phyloP scores from a whole-genome alignment of 257 asterid species.

The Nicotiana knightiana region DNA sequence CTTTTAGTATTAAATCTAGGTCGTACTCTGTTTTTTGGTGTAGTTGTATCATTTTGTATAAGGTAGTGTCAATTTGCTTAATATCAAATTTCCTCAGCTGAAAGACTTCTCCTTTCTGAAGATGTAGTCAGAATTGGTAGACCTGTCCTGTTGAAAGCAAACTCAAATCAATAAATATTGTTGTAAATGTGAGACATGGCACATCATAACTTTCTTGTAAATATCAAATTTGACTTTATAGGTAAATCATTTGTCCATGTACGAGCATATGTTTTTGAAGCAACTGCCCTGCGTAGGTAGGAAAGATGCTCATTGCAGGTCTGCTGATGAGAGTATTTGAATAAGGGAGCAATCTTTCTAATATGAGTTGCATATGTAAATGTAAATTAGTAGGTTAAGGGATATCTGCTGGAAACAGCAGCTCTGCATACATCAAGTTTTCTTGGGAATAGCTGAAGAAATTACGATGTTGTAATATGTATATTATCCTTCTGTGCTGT shows the following conservation, averaged over 20 bases:
- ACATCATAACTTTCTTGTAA: neutral
- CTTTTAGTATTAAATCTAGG: neutral
- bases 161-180: constrained; percentile 6
- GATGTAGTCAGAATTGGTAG: neutral
- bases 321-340: neutral
- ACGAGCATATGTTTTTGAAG: neutral
- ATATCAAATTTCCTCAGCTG: constrained; percentile 10
- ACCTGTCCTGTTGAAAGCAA: neutral
- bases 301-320: neutral
- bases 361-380: neutral
- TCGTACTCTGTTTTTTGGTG: neutral
- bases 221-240: neutral
- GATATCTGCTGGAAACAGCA: neutral
- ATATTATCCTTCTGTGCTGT: neutral
- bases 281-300: neutral
- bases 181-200: neutral
- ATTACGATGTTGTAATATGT: neutral
- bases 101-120: neutral
- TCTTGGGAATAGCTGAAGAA: neutral
- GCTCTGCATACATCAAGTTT: neutral
- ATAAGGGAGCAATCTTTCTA: neutral
- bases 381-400: neutral
- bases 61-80: constrained; percentile 1
- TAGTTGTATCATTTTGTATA: constrained; percentile 13
- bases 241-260: neutral